Evolutionary conservation across 108 stramenopile species (phyloP).

Genomic region (Conticribra guillardii): DNA sequence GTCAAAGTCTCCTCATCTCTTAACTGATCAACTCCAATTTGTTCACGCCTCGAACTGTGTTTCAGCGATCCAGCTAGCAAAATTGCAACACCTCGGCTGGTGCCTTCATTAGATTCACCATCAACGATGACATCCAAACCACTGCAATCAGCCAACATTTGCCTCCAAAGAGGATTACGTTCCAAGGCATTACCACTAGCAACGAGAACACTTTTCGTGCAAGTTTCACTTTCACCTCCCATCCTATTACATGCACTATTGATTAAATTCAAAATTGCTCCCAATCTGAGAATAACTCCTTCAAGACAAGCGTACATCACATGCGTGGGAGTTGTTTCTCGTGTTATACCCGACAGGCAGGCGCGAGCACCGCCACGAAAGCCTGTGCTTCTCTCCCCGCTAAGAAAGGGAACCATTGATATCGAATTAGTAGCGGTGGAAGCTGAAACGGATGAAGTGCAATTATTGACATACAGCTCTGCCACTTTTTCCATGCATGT

Average conservation of each 20-base stretch:
- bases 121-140: conserved; percentile 65
- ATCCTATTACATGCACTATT: conserved; percentile 6
- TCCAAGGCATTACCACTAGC: conserved; percentile 84
- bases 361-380: conserved; percentile 75
- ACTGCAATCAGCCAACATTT: conserved; percentile 78
- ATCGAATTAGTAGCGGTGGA: conserved; percentile 7
- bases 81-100: conserved; percentile 72
- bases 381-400: conserved; percentile 83
- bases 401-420: conserved; percentile 70
- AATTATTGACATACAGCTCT: conserved; percentile 8
- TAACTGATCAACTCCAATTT: neutral
- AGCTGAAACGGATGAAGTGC: neutral
- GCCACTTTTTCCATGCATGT: conserved; percentile 52
- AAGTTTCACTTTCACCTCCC: neutral
- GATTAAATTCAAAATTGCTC: conserved; percentile 59
- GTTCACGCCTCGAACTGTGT: too few species aligned
- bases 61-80: conserved; percentile 50
- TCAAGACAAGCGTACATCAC: conserved; percentile 72
- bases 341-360: conserved; percentile 70
- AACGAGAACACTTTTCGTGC: conserved; percentile 39
- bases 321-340: conserved; percentile 65
- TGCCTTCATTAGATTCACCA: conserved; percentile 65
- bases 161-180: conserved; percentile 73
- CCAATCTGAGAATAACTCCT: conserved; percentile 68
- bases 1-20: conserved; percentile 17